Percentiles rank a stretch among this genome's conserved stretches.
Evolutionary conservation across 192 early-diverging fungal species (phyloP).

Genomic region (Entomortierella lignicola): DNA sequence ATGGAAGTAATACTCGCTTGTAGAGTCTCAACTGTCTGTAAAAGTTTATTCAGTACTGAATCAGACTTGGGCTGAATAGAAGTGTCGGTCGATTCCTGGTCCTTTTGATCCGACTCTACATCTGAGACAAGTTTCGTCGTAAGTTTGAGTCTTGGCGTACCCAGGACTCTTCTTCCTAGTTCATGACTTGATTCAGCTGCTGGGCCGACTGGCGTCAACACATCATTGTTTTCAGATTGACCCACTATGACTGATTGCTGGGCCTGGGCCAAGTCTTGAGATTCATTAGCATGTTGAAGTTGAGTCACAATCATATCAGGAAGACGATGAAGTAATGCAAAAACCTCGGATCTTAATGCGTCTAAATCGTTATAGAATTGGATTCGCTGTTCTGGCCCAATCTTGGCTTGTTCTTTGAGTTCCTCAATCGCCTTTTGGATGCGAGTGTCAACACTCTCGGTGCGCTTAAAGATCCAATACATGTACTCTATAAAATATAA

Average conservation of each 20-base stretch:
- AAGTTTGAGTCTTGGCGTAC: background rate
- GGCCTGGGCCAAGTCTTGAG: background rate
- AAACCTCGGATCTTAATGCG: slow-evolving; percentile 10
- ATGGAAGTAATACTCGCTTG: slow-evolving; percentile 7
- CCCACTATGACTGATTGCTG: no score
- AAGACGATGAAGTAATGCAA: slow-evolving; percentile 1
- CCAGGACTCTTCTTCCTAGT: no score
- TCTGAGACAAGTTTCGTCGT: background rate
- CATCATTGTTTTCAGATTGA: no score
- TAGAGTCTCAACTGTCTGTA: slow-evolving; percentile 1
- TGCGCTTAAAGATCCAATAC: slow-evolving; percentile 25
- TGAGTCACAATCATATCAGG: background rate
- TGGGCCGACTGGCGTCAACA: no score
- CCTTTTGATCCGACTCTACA: no score
- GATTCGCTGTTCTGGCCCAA: background rate
- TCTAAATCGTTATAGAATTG: slow-evolving; percentile 8
- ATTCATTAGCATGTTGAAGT: background rate
- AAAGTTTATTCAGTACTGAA: background rate
- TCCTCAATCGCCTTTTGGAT: slow-evolving; percentile 5
- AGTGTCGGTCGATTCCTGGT: background rate
- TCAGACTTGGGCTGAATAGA: background rate
- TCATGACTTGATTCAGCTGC: no score
- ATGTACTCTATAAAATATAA: slow-evolving; percentile 32
- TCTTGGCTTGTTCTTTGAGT: background rate
- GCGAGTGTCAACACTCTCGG: slow-evolving; percentile 5